These are phyloP conservation scores for Stevia rebaudiana DNA, from an alignment of 140 eudicot genomes.

Conservation along the genomic window DNA sequence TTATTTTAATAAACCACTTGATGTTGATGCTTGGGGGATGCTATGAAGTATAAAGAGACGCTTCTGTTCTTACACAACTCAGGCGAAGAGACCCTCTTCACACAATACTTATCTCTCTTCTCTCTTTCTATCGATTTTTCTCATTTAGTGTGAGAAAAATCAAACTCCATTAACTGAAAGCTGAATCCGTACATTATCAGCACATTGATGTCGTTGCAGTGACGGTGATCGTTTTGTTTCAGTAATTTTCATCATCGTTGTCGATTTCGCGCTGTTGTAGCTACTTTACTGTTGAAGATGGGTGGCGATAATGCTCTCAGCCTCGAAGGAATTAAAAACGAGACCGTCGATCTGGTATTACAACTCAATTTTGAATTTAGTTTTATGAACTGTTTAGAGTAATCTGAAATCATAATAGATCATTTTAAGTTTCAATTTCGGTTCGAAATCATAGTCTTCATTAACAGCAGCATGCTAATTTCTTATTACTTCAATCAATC, in stretches of 20 bases:
- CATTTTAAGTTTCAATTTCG: too few relatives aligned
- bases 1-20: background rate
- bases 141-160: background rate
- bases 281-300: constrained; percentile 24
- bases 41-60: constrained; percentile 31
- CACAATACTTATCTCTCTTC: constrained; percentile 11
- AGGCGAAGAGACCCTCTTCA: constrained; percentile 27
- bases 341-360: constrained; percentile 92
- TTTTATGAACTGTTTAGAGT: background rate
- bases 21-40: constrained; percentile 13
- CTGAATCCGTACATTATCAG: background rate
- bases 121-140: constrained; percentile 12
- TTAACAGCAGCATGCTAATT: too few relatives aligned
- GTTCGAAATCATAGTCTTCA: too few relatives aligned
- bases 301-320: constrained; percentile 49
- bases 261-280: background rate
- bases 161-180: constrained; percentile 12
- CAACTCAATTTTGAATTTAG: background rate
- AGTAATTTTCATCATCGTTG: background rate
- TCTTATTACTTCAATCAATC: too few relatives aligned
- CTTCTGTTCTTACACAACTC: constrained; percentile 11
- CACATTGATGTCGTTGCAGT: background rate
- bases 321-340: constrained; percentile 79
- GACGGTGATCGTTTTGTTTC: background rate
- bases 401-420: background rate